Evolutionary conservation across 441 rosid species (phyloP).

Genomic region (Populus hybrid): DNA sequence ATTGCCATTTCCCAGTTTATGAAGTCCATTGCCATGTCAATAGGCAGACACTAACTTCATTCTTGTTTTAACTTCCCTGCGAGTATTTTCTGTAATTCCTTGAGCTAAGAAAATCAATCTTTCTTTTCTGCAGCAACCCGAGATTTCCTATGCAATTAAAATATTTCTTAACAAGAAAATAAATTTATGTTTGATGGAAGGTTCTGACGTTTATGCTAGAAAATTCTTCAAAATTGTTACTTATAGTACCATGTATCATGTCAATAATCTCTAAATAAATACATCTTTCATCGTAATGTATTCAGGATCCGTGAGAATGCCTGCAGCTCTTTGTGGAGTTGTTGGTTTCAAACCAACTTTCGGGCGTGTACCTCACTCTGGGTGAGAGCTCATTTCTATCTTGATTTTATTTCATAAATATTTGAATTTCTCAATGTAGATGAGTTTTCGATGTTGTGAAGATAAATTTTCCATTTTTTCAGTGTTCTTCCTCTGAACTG

Average conservation of each 20-base stretch:
- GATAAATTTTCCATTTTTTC: constrained; percentile 12
- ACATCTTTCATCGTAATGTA: neutral
- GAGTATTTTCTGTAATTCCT: neutral
- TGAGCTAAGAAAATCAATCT: neutral
- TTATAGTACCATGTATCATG: neutral
- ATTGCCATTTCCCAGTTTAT: neutral
- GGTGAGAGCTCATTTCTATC: constrained; percentile 29
- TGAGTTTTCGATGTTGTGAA: neutral
- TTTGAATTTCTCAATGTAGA: neutral
- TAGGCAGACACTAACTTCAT: neutral
- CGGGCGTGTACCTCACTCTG: constrained; percentile 49
- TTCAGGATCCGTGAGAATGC: constrained; percentile 73
- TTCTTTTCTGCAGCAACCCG: neutral
- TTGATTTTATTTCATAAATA: too few relatives aligned
- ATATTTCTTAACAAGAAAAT: too few relatives aligned
- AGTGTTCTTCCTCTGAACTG: constrained; percentile 77
- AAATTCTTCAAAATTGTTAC: neutral
- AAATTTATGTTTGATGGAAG: neutral
- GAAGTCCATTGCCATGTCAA: neutral
- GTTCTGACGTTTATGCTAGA: neutral
- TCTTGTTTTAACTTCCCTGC: neutral
- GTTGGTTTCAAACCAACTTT: constrained; percentile 76
- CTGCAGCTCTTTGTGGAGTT: constrained; percentile 78
- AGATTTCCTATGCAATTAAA: neutral
- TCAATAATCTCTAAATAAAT: neutral